Evolutionary conservation across 2,329 filamentous ascomycete genomes (phyloP).

Genomic region (Fusarium armeniacum): DNA sequence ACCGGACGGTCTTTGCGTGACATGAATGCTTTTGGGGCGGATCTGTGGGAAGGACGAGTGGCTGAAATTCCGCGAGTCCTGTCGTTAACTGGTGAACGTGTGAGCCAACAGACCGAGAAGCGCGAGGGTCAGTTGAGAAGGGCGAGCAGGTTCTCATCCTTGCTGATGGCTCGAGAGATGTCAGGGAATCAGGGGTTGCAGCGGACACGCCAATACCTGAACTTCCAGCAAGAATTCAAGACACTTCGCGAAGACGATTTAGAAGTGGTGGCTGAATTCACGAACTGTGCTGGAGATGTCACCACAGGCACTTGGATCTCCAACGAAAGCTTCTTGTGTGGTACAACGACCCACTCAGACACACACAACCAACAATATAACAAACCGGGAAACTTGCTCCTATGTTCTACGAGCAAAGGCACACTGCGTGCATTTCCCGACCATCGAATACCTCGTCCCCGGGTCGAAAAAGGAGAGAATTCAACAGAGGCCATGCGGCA

Average conservation of each 20-base stretch:
- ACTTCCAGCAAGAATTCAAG: slow-evolving; percentile 62
- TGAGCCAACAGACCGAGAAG: slow-evolving; percentile 27
- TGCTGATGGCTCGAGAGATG: slow-evolving; percentile 66
- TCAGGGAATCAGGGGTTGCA: slow-evolving; percentile 61
- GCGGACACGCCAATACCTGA: slow-evolving; percentile 57
- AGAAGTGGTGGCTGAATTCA: slow-evolving; percentile 67
- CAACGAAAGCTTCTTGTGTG: slow-evolving; percentile 68
- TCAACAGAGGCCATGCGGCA: slow-evolving; percentile 68
- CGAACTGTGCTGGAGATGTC: slow-evolving; percentile 73
- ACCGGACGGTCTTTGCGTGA: slow-evolving; percentile 17
- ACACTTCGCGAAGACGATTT: slow-evolving; percentile 66
- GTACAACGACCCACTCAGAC: slow-evolving; percentile 74
- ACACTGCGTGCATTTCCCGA: slow-evolving; percentile 67
- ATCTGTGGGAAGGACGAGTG: slow-evolving; percentile 48
- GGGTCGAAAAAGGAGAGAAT: slow-evolving; percentile 68
- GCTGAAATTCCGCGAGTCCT: slow-evolving; percentile 42
- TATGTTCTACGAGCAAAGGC: slow-evolving; percentile 64
- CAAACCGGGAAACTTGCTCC: slow-evolving; percentile 71
- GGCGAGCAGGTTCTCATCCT: slow-evolving; percentile 53
- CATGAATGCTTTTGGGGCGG: slow-evolving; percentile 39
- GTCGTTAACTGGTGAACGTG: slow-evolving; percentile 41
- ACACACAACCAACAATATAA: slow-evolving; percentile 76
- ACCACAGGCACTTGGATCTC: slow-evolving; percentile 70
- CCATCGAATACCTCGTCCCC: slow-evolving; percentile 69
- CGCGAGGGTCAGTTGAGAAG: slow-evolving; percentile 27